Base-by-base conservation (phyloP, 805 yeast genomes). In the Ogataea haglerorum region DNA sequence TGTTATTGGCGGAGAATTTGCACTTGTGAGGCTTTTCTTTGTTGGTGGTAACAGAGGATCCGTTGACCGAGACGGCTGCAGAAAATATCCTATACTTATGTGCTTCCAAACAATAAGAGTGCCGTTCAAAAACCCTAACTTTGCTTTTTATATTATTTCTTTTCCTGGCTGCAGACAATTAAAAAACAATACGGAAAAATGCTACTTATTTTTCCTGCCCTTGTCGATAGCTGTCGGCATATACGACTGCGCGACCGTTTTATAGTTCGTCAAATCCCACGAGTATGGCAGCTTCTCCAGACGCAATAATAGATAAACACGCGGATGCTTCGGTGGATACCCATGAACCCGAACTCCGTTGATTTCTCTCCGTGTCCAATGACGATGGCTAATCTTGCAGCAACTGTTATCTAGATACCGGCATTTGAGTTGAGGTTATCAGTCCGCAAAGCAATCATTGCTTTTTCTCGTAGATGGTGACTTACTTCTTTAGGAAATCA, bases 31-130 rank as follows among this genome's bases (percentile, higher is more conserved):
- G 26, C 26, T 12, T n/a, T 24, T 24, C 2, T n/a, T 12, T 10
- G n/a, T 12, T 12, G 7, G 5, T 24, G 13, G 13, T 8, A 16
- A 16, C 19, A 8, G 19, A 12, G 13, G 31, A 29, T 17, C 31
- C 31, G 31, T 29, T 10, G 9, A 17, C 31, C 31, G 31, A 29
- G 15, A 29, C 31, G 31, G 31, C 31, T 29, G 31, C 31, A 29
- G 31, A 16, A n/a, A 25, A 7, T 15, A 16, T 29, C 16, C 2
- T 16, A 8, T 29, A 15, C 12, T 16, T 29, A 15, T 16, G n/a
- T 29, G 17, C n/a, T 16, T 15, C 31, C 2, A 1, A 29, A 29
- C 31, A 15, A 29, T 15, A 5, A 2, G 6, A 29, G 17, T 29
- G 31, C 31, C 31, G 31, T 16, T 2, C 17, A 10, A 13, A 12